A percentile compares a stretch with the other conserved stretches of the same genome.
These are phyloP conservation scores for Exophiala xenobiotica DNA, from an alignment of 2,329 filamentous ascomycete species.

Conservation along the genomic window DNA sequence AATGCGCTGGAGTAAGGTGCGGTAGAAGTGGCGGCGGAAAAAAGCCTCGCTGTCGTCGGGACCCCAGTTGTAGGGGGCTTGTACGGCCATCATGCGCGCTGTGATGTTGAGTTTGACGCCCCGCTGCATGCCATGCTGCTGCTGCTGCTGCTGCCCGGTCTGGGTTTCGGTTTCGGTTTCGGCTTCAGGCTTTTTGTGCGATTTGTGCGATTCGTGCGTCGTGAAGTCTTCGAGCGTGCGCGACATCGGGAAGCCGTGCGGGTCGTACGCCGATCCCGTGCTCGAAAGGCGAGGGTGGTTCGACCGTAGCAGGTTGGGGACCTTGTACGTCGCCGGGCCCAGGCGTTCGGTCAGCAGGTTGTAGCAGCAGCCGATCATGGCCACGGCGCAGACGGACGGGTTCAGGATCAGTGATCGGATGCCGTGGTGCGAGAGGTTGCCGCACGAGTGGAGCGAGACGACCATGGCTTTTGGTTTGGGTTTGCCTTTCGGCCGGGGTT, in stretches of 20 bases:
- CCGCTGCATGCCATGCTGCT: no score
- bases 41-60: conserved; percentile 76
- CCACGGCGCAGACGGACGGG: conserved; percentile 79
- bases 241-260: conserved; percentile 93
- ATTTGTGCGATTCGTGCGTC: neutral
- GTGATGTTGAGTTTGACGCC: conserved; percentile 91
- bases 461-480: conserved; percentile 58
- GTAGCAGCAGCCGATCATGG: conserved; percentile 97
- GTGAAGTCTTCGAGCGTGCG: conserved; percentile 53
- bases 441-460: conserved; percentile 94
- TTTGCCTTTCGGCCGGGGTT: neutral
- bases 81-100: conserved; percentile 95
- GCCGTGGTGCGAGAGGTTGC: conserved; percentile 93
- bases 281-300: conserved; percentile 67
- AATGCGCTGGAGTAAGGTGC: conserved; percentile 86
- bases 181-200: no score
- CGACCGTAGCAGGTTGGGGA: conserved; percentile 72
- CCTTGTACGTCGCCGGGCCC: conserved; percentile 81
- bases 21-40: conserved; percentile 90
- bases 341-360: conserved; percentile 91
- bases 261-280: conserved; percentile 73
- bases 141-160: no score
- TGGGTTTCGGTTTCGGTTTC: no score
- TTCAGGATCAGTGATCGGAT: conserved; percentile 84
- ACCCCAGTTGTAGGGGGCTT: conserved; percentile 92